Base-by-base conservation (phyloP, 805 yeast genomes). In the Metschnikowia corniflorae region DNA sequence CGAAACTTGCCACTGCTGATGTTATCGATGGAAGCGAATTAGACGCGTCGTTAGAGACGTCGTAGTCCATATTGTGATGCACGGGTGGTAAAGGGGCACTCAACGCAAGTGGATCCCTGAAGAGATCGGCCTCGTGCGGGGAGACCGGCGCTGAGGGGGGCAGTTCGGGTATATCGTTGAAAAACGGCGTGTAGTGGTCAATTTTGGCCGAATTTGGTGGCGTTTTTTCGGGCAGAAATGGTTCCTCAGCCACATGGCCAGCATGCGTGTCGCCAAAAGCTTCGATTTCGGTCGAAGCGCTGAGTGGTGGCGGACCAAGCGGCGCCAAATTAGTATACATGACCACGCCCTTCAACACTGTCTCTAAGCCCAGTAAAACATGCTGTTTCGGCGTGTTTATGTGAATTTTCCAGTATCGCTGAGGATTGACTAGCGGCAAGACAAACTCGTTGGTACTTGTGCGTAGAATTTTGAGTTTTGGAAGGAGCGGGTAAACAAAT, bases 401-500 rank as follows among this genome's bases (percentile, higher is more conserved):
- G 23, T 62, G 58, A 7, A 76, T 65, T 40, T 70, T 70, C 95
- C 94, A 86, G 57, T 77, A 83, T 49, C 91, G 63, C 44, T 78
- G 82, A 0, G 94, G 94, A 49, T 83, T 84, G 18, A 76, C 77
- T 39, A 86, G 68, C 0, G 87, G 80, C 13, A 85, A 54, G 2
- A 82, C 67, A 47, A 80, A 81, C 47, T 71, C 73, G 33, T 65
- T 65, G 31, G 40, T 44, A 16, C 63, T 60, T 8, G 72, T 67
- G 47, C 84, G 63, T 42, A 82, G 56, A 2, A 86, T 66, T 47
- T 77, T 74, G 36, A 81, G 56, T 42, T 71, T 75, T 3, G 87
- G 86, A 35, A 86, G 60, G 10, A 86, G 72, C 4, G 95, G 94
- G 52, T 84, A 84, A 2, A 84, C 74, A 25, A 86, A 75, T 5